Base-by-base conservation (phyloP, 2,329 filamentous ascomycete species). In the Remersonia thermophila region DNA sequence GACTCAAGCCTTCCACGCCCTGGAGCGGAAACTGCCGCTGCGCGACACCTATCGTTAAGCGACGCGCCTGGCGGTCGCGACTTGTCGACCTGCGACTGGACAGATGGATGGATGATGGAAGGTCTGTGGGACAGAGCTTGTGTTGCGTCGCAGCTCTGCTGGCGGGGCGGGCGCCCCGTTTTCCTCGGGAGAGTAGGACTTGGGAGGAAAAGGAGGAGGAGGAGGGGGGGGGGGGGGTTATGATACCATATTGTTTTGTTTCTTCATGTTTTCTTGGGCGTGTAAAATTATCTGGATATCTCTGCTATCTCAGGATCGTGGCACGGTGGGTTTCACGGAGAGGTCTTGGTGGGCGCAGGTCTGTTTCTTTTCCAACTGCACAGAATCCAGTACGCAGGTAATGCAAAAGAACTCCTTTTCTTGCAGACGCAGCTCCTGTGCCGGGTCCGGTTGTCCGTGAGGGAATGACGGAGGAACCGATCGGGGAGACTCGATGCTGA, bases 1-100 rank as follows among this genome's bases (percentile, higher is more conserved):
- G 45, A 82, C 79, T 12, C 66, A 73, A 53, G 79, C 78, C 1
- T 83, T 83, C 52, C 67, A 80, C 49, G 67, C 69, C 10, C 59
- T 80, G 32, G 71, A 78, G 43, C 58, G 73, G 38, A 69, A 70
- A 48, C 53, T 77, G 40, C 72, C 73, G 3, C 51, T 73, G 17
- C 49, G 61, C 16, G 39, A 42, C 27, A 30, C 34, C 3, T 44
- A 12, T 32, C 15, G 23, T 15, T 26, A 15, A 28, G 18, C 27
- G 32, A 9, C 12, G 17, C 9, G 17, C 18, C 15, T 26, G 17
- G 30, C 26, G 13, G 17, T n/a, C n/a, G n/a, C n/a, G n/a, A n/a
- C n/a, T n/a, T n/a, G n/a, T n/a, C n/a, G n/a, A n/a, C n/a, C n/a
- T n/a, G n/a, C n/a, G n/a, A n/a, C n/a, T n/a, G n/a, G n/a, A n/a